Evolutionary conservation across 257 asterid species (phyloP), one percentile per base, ranked within the genome.

Genomic region (Gynochthodes officinalis): DNA sequence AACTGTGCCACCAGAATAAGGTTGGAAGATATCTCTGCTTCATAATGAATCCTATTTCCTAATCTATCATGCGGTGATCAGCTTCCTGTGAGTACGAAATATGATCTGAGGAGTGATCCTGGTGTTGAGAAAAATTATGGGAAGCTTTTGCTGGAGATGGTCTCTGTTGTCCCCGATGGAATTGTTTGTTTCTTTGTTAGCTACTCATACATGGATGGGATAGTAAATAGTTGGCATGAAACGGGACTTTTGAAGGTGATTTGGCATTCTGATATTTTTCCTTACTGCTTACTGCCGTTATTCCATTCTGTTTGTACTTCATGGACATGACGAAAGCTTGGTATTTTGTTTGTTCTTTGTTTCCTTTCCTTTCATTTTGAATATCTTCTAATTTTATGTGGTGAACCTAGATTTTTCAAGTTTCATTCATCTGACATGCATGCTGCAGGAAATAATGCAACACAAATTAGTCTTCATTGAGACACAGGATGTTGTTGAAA

Each of bases 401-500:
- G 33, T 25, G 28, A 43, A 37, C 43, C 35, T 16, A 42, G 27
- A n/a, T n/a, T 37, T 54, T 71, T 23, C n/a, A n/a, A n/a, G n/a
- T n/a, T n/a, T n/a, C 71, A 40, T 48, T 65, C 60, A 44, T 55
- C 33, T 14, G 65, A 60, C 66, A 39, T 71, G 46, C 14, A 60
- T 76, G 55, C 75, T 79, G 77, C 95, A 94, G 98, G 99, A 92
- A 83, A 90, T 95, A 81, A 95, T 95, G 99, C 96, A 95, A 76
- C 96, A 90, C 81, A 95, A 95, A 85, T 93, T 95, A 67, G 97
- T 95, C 49, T 95, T 95, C 86, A 92, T 95, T 72, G 99, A 95
- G 89, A 95, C 99, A 32, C 98, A 95, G 73, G 99, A 95, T 81
- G 98, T 95, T 54, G 98, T 95, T 77, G 99, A 95, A 82, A 95